Base-by-base conservation (phyloP, 148 eudicot genomes). In the Persicaria tinctoria region DNA sequence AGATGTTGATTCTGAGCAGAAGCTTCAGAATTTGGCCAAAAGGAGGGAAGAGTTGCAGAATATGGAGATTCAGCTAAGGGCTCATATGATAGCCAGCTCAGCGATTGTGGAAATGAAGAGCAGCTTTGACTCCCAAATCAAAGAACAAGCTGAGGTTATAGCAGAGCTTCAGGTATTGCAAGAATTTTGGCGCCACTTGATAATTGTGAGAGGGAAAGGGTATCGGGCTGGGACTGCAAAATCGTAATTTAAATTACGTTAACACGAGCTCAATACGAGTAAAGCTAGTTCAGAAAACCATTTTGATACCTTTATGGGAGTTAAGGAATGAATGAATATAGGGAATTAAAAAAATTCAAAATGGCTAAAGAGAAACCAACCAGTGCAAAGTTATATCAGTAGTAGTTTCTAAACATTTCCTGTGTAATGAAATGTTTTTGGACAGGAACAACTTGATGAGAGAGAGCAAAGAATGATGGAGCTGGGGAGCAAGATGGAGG, bases 401-500 rank as follows among this genome's bases (percentile, higher is more conserved):
- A 10, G 46, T 32, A 10, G 1, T 20, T 20, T 59, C 38, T 59
- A 4, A 56, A 56, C 62, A 50, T 56, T 4, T 32, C 45, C 45
- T 3, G n/a, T 0, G 69, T 12, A 8, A 8, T 63, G 48, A 1
- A 6, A 4, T 12, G 17, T 74, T 74, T 55, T 82, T 75, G 57
- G 78, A 76, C 80, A 95, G 99, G 99, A 90, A 70, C 92, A 92
- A 92, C 76, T 95, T 47, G 89, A 79, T 73, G 97, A 88, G 64
- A 90, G 80, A 83, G 97, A 90, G 5, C 89, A 87, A 69, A 79
- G 78, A 10, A 80, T 92, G 60, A 80, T 68, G 56, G 97, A 90
- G 73, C 77, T 95, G 74, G 92, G 90, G 85, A 95, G 87, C 77
- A 89, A 81, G 85, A 79, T 95, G 81, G 97, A 89, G 72, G 97